Evolutionary conservation across 2,329 filamentous ascomycete species (phyloP), one percentile per base, ranked within the genome.

Genomic region (Colletotrichum sp.): DNA sequence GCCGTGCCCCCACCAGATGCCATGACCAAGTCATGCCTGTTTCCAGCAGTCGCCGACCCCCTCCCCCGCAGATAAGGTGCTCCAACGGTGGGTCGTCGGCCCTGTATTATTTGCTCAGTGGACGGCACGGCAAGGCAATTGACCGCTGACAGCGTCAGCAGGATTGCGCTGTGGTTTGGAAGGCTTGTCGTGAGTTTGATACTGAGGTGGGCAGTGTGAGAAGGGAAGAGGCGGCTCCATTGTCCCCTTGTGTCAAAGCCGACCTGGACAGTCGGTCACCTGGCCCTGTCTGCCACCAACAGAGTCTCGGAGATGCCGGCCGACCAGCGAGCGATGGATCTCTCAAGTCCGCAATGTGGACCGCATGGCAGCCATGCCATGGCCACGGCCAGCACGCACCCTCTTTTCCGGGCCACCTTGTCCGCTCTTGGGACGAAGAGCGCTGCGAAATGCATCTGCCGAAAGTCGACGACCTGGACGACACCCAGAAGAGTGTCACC

Each of bases 371-470:
- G 43, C 43, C 43, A 51, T 51, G 43, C 43, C 43, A 24, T 51
- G 43, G 2, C 43, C 43, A 51, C n/a, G n/a, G 6, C n/a, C 33
- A 63, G n/a, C 54, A 57, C 31, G 59, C 34, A 54, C 63, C n/a
- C 63, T 68, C 54, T 61, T 47, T 57, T 69, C 31, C 54, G 54
- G 66, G 15, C 55, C n/a, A 59, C 16, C 15, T 34, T 15, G 51
- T 36, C 59, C 70, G 66, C 36, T 59, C 66, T 65, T 65, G 54
- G 66, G 66, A 66, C 61, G 61, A 70, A 18, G 31, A 24, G 21
- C 31, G 21, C 21, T 27, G 24, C 62, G n/a, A 63, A 67, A 64
- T 70, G 71, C 71, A 73, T 70, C 71, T 73, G 71, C 71, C 71
- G 71, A 73, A 70, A n/a, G 63, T 70, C 27, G 58, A 69, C 6